phyloP scores from a whole-genome alignment of 495 filamentous ascomycete species.

The Penicillium mononematosum region DNA sequence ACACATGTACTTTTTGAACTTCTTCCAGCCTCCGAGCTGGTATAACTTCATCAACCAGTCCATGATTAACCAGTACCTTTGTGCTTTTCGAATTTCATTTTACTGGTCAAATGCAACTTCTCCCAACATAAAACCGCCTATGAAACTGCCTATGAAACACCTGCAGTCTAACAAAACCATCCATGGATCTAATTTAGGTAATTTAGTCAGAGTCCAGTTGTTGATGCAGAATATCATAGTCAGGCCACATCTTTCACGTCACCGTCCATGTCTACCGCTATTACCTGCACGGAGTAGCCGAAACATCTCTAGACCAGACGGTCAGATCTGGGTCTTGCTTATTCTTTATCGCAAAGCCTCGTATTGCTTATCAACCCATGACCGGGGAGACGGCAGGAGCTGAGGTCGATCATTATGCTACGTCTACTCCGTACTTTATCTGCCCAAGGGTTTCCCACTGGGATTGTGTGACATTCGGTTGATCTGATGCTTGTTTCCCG shows the following conservation, averaged over 20 bases:
- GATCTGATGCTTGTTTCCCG: slow-evolving; percentile 18
- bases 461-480: slow-evolving; percentile 17
- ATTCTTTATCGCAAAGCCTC: background rate
- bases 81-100: background rate
- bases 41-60: background rate
- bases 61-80: background rate
- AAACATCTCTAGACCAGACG: slow-evolving; percentile 13
- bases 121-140: slow-evolving; percentile 2
- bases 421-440: background rate
- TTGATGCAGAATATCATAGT: background rate
- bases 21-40: background rate
- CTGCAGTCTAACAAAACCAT: background rate
- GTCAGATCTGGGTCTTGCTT: background rate
- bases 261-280: background rate
- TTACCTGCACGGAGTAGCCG: slow-evolving; percentile 5
- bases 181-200: background rate
- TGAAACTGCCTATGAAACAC: slow-evolving; percentile 7
- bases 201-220: background rate
- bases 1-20: background rate
- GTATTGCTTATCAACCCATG: background rate
- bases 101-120: background rate
- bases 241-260: background rate
- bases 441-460: background rate
- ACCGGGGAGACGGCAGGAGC: background rate
- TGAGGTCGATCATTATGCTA: background rate